Evolutionary conservation across 345 rosid genomes (phyloP).

Genomic region (Punica granatum): DNA sequence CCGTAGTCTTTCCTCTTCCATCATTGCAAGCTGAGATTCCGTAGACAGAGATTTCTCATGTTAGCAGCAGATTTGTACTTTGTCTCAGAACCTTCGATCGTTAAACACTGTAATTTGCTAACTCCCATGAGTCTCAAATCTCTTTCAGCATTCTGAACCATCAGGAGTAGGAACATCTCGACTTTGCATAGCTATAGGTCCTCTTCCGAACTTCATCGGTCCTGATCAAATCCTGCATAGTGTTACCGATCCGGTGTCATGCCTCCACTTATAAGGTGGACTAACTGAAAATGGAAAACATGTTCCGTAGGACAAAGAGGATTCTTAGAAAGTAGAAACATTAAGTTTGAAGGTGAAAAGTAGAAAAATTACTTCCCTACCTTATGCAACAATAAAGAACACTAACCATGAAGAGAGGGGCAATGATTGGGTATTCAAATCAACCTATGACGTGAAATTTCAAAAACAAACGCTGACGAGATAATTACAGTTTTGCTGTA

Average conservation of each 20-base stretch:
- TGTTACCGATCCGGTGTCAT: background rate
- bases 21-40: background rate
- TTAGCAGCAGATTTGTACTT: background rate
- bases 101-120: background rate
- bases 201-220: background rate
- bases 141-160: background rate
- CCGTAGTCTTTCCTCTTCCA: background rate
- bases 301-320: too few species aligned
- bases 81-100: background rate
- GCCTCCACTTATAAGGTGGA: background rate
- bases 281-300: background rate
- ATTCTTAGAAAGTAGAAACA: too few species aligned
- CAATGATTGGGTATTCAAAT: background rate
- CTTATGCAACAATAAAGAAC: background rate
- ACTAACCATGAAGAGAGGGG: background rate
- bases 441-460: background rate
- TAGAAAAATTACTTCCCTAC: background rate
- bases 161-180: background rate
- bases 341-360: background rate
- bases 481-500: slow-evolving; percentile 11
- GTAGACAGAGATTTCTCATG: background rate
- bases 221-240: background rate
- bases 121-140: background rate
- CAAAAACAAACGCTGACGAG: background rate
- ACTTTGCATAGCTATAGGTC: background rate